These are phyloP conservation scores for Auriculariales sp. DNA, from an alignment of 768 basidiomycete species.

Conservation along the genomic window DNA sequence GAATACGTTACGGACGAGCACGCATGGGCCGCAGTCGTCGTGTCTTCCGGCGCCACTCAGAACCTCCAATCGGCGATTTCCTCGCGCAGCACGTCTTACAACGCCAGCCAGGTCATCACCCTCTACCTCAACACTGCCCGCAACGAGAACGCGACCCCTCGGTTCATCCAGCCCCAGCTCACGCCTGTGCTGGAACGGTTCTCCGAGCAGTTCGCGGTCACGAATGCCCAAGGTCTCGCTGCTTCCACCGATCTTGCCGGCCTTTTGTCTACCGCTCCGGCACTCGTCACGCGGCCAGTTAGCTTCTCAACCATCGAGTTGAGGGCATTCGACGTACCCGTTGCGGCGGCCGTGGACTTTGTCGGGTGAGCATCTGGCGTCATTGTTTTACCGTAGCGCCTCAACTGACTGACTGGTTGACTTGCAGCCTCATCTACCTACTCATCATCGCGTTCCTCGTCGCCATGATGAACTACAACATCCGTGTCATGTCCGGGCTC, in stretches of 20 bases:
- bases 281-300: constrained; percentile 33
- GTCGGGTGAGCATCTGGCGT: no score
- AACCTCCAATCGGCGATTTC: constrained; percentile 10
- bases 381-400: no score
- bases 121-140: constrained; percentile 34
- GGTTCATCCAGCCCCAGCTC: not conserved
- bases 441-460: constrained; percentile 14
- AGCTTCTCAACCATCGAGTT: constrained; percentile 34
- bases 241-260: constrained; percentile 14
- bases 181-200: not conserved
- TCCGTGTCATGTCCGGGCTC: constrained; percentile 11
- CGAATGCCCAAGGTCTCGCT: constrained; percentile 18
- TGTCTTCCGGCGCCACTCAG: constrained; percentile 18
- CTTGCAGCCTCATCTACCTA: constrained; percentile 19
- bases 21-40: constrained; percentile 38
- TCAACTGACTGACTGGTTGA: no score
- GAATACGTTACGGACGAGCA: constrained; percentile 31
- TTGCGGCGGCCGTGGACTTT: constrained; percentile 19
- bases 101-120: constrained; percentile 34
- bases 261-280: constrained; percentile 32
- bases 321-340: constrained; percentile 41
- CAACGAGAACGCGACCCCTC: constrained; percentile 30
- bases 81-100: constrained; percentile 26
- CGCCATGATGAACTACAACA: constrained; percentile 14
- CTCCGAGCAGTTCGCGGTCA: constrained; percentile 14